Evolutionary conservation across 2,329 filamentous ascomycete species (phyloP), one percentile per base, ranked within the genome.

Genomic region (Clonostachys chloroleuca): DNA sequence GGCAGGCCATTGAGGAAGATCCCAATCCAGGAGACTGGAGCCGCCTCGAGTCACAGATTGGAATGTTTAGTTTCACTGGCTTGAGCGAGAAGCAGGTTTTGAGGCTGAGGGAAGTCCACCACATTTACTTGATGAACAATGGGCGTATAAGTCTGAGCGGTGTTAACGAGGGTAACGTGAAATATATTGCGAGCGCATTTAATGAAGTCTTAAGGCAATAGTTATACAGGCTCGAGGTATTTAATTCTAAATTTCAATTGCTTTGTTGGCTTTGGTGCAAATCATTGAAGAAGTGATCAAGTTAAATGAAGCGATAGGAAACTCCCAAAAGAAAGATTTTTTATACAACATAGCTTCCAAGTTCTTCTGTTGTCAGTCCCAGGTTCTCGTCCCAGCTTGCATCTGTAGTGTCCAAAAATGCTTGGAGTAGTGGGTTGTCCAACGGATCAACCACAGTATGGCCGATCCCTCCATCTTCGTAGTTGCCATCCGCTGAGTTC

Each of bases 31-130:
- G 62, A 1, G 48, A 54, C 34, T 69, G 62, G 67, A 50, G 50
- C 2, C 59, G 63, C 44, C 49, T 69, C 30, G 42, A 47, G 36
- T 43, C 36, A 3, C 59, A 70, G 59, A 66, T 65, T 45, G 68
- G 68, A 8, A 70, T 72, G 67, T 70, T 71, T 47, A 61, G 57
- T 6, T 68, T 63, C 49, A 67, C 67, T 0, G 65, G 67, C 0
- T 49, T 71, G 42, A 54, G 43, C 8, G 42, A 53, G 10, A 50
- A 58, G 33, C 61, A 69, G 36, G 62, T 70, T 5, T 33, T 16
- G 18, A 14, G 17, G 13, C 9, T 49, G 40, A 43, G 33, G 41
- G 36, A 43, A 17, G 36, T 39, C 17, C 40, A 42, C 30, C 48
- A 49, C 36, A 35, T 49, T 17, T 49, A 47, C 18, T 34, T 49